Base-by-base conservation (phyloP, 345 rosid species). In the Clarkia xantiana region DNA sequence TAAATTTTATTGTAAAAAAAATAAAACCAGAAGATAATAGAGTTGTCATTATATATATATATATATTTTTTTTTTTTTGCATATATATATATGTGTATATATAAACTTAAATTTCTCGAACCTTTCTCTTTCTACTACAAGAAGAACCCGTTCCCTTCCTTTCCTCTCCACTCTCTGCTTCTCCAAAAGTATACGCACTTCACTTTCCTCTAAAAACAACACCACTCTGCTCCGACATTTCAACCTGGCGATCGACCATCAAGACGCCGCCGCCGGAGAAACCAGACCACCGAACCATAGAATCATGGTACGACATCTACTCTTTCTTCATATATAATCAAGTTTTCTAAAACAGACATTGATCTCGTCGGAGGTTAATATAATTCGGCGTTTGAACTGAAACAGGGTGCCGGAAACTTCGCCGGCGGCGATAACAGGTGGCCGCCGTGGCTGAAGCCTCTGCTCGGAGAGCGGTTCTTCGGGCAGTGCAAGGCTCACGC, bases 381-480 rank as follows among this genome's bases (percentile, higher is more conserved):
- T 29, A 10, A 10, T 29, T 29, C 8, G 51, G 54, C 51, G 23
- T n/a, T 17, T 52, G 57, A 49, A 49, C 56, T 51, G 0, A 52
- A 48, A 56, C 43, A 80, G 82, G 78, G 75, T 55, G 95, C 77
- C 45, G 86, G 81, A 53, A 83, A 81, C 41, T 88, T 83, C 0
- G 93, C 78, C 18, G 89, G 73, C 3, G 88, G 74, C 47, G 82
- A 82, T 42, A 73, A 65, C 54, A 58, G 72, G 53, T 78, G 78
- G 87, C 99, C 96, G 0, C 77, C 73, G 52, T 91, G 99, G 99
- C 62, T 91, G 47, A 76, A 64, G 57, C 88, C 89, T 34, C 71
- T 91, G 54, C 72, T 91, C 3, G 58, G 66, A 39, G 84, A 81
- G 49, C 74, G 77, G 4, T 91, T 91, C 78, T 91, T 91, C 70